Evolutionary conservation across 305 asterid species (phyloP), one percentile per base, ranked within the genome.

Genomic region (Petunia hybrid): DNA sequence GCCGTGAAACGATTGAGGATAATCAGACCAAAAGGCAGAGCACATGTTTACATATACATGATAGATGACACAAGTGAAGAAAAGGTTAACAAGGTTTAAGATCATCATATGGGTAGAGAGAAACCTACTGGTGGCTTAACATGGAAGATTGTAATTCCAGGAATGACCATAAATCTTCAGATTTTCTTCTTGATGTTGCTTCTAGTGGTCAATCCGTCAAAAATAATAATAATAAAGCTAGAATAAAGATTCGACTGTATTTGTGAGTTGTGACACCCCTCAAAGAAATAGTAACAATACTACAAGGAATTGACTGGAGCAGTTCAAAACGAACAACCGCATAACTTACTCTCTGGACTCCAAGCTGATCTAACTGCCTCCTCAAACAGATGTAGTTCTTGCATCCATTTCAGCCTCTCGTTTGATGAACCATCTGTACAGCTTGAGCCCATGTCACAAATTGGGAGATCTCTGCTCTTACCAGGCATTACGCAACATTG

Each of bases 361-460:
- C 98, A 35, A 93, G 91, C 89, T 89, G 97, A 87, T 86, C 31
- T 87, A 81, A 93, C 97, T 6, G 92, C 89, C 86, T 90, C 91
- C 85, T 91, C 95, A 40, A 92, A 93, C 86, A 88, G 88, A 65
- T 85, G 97, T 74, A 92, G 75, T 6, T 91, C 96, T 43, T 85
- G 87, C 5, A 94, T 92, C 95, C 97, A 91, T 84, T 92, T 92
- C 87, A 92, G 79, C 85, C 98, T 84, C 88, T 93, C 98, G 86
- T 91, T 92, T 1, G 92, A 87, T 7, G 89, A 78, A 48, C 82
- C 82, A 79, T 88, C 89, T 3, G 84, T 77, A 2, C 91, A 92
- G 67, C 77, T 83, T 8, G 89, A 68, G 38, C 90, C 92, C 97
- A 92, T 91, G 63, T 87, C 80, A 80, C 76, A 78, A n/a, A 78